Conservation (phyloP, 257 asterid species). For the Ehretia macrophylla region DNA sequence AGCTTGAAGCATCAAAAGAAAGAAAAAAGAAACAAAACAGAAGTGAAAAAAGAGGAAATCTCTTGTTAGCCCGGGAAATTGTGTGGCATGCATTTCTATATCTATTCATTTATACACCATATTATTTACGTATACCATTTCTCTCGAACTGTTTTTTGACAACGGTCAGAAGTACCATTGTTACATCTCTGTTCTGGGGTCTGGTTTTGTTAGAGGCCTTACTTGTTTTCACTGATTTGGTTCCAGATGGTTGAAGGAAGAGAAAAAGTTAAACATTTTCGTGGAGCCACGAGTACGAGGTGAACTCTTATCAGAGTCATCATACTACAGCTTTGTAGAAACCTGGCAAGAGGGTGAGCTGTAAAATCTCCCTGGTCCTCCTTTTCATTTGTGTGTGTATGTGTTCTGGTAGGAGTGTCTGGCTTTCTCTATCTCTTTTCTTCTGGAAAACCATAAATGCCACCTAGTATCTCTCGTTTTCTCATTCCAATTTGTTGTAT, state of each 20-base stretch:
- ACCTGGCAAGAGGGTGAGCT: constrained; percentile 76
- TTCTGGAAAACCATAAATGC: background rate
- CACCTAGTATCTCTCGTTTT: background rate
- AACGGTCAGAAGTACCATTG: no score
- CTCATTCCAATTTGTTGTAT: background rate
- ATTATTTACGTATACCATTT: no score
- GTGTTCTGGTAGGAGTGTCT: background rate
- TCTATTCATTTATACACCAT: no score
- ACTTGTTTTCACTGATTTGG: constrained; percentile 9
- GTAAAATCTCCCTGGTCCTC: background rate
- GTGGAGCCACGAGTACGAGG: constrained; percentile 84
- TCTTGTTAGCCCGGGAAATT: no score
- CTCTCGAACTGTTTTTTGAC: no score
- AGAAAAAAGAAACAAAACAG: no score
- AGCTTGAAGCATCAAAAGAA: no score
- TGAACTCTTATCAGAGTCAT: constrained; percentile 70
- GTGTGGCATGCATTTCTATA: no score
- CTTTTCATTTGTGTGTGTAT: background rate
- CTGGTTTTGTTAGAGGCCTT: background rate
- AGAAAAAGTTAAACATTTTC: constrained; percentile 53
- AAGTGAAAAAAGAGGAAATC: no score
- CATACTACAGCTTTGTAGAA: constrained; percentile 63
- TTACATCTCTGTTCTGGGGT: background rate
- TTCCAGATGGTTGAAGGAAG: constrained; percentile 81
- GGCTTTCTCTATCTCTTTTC: constrained; percentile 1